A percentile compares a stretch with the other conserved stretches of the same genome.
These are phyloP conservation scores for Allantophomopsis lycopodina DNA, from an alignment of 2,329 filamentous ascomycete species.

Conservation along the genomic window DNA sequence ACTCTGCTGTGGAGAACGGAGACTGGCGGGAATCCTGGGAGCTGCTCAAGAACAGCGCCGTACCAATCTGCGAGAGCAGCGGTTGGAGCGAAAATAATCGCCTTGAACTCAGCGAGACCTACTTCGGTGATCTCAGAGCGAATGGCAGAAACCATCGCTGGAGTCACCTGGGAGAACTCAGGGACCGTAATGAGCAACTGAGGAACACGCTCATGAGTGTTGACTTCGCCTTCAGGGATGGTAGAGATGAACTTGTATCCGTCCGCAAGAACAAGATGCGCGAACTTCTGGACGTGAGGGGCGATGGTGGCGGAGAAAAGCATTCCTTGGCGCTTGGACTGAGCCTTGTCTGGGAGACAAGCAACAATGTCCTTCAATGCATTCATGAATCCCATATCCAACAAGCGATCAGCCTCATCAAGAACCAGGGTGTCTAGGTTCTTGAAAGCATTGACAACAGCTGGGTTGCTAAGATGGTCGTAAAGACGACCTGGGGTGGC, in stretches of 20 bases:
- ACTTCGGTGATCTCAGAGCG: constrained; percentile 39
- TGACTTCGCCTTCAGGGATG: constrained; percentile 66
- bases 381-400: constrained; percentile 77
- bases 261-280: constrained; percentile 61
- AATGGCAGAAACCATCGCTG: constrained; percentile 64
- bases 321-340: constrained; percentile 72
- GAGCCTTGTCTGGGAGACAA: constrained; percentile 44
- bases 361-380: constrained; percentile 48
- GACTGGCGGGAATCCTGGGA: constrained; percentile 15
- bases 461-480: constrained; percentile 56
- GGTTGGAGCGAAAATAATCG: constrained; percentile 84
- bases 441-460: constrained; percentile 10
- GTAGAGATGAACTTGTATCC: constrained; percentile 86
- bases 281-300: constrained; percentile 65
- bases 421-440: constrained; percentile 86
- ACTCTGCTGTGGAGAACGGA: constrained; percentile 64
- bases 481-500: constrained; percentile 79
- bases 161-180: constrained; percentile 64
- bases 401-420: constrained; percentile 95
- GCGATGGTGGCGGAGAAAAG: constrained; percentile 94
- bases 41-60: constrained; percentile 33
- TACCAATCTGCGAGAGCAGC: constrained; percentile 59
- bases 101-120: constrained; percentile 56
- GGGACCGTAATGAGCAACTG: constrained; percentile 59
- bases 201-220: constrained; percentile 74